Evolutionary conservation across 257 asterid species (phyloP), one percentile per base, ranked within the genome.

Genomic region (Orobanche coerulescens): DNA sequence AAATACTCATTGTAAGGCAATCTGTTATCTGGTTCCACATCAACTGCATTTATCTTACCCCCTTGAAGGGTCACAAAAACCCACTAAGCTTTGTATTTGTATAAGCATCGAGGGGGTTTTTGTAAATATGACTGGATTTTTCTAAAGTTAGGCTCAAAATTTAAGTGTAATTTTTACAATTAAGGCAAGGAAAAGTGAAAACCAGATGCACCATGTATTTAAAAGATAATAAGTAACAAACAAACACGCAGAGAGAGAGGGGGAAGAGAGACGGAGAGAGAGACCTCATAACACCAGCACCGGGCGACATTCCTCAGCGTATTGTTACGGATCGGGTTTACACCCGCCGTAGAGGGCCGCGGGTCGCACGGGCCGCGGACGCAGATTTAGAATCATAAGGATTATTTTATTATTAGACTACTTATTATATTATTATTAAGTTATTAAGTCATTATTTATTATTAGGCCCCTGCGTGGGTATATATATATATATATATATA

Each of bases 271-370:
- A 18, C 20, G 3, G 6, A 33, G 43, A 51, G 39, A 36, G 24
- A 14, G 25, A 69, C 74, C 75, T 71, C 75, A 37, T 71, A 71
- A 51, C 75, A 71, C 71, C 75, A 71, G 60, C 75, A 70, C 15
- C 75, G 75, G 11, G 70, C 70, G 18, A 71, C 70, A 23, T 70
- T 70, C 6, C 66, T 20, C 7, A 70, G 23, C 11, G 70, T 63
- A 25, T 70, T n/a, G n/a, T n/a, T n/a, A n/a, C n/a, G n/a, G n/a
- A n/a, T n/a, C n/a, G n/a, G n/a, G n/a, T n/a, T n/a, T n/a, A n/a
- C n/a, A n/a, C n/a, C n/a, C n/a, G n/a, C n/a, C n/a, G n/a, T n/a
- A n/a, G n/a, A n/a, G n/a, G n/a, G n/a, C n/a, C n/a, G n/a, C n/a
- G n/a, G n/a, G n/a, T n/a, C n/a, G n/a, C n/a, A n/a, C n/a, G n/a